Base-by-base conservation (phyloP, 306 rosid species). In the Medicago arabica region DNA sequence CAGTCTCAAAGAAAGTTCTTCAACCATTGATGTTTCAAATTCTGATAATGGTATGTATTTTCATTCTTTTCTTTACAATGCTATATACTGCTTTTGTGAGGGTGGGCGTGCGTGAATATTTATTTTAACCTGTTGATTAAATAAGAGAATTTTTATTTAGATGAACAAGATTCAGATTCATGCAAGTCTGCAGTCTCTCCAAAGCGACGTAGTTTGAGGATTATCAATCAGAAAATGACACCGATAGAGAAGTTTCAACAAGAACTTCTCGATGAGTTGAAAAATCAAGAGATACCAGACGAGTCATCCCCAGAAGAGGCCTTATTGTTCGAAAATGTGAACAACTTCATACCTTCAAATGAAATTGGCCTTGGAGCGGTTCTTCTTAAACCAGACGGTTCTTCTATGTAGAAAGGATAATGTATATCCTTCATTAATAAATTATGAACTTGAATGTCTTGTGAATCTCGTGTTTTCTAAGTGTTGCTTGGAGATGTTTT, bases 331-430 rank as follows among this genome's bases (percentile, higher is more conserved):
- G 6, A 70, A 1, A 64, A 60, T 14, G 6, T 57, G 11, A 75
- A 55, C 57, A 75, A 25, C 44, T 80, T 69, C 65, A 54, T 83
- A 12, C 83, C 83, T 16, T 4, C 3, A 13, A 55, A 79, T 64
- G 83, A 78, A 68, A 79, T 83, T 12, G 83, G 83, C 1, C 46
- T 78, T 23, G 83, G 81, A 55, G 34, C 23, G 3, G 23, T 46
- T 31, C 66, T 57, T 14, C 78, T 78, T 14, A 46, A 74, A 14
- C 68, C 25, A 62, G 31, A 71, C 4, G 50, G 1, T 62, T 15
- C 14, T 69, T 67, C 34, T 46, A 9, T n/a, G 36, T 15, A 58
- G 49, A 15, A 34, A 9, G 39, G 12, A 13, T 43, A 43, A 34
- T 16, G 5, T 59, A 10, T 62, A 1, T 12, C 38, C 38, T 34